Base-by-base conservation (phyloP, 1,284 basidiomycete genomes). In the Pseudozyma sp. region DNA sequence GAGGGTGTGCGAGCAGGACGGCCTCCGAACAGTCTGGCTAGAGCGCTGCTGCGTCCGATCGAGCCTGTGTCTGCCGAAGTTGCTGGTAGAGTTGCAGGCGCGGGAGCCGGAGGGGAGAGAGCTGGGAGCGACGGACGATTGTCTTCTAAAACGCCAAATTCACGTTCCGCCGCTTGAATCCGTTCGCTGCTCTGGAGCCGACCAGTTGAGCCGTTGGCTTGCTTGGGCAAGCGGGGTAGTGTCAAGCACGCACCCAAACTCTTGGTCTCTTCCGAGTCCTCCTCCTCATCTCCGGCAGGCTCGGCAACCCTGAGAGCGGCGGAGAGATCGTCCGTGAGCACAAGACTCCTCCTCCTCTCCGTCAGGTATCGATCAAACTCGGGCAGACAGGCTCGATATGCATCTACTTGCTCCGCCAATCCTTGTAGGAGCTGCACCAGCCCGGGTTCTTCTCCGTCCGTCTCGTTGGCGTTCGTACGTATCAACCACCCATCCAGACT, bases 301-400 rank as follows among this genome's bases (percentile, higher is more conserved):
- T 63, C 67, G 30, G 37, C 57, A 13, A 78, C 46, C 7, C 75
- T 71, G n/a, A 98, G 87, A 2, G 94, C 95, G 79, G 97, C 96
- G 17, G 91, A 92, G 34, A 97, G 86, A 81, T 96, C 95, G 85
- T 97, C 95, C 1, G 92, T 92, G 84, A 96, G 97, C 29, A 97
- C 86, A 17, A 99, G 86, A 3, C 95, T 94, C 81, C 92, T 91
- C 39, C 96, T 88, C 31, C 96, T 89, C 85, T 98, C 94, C 1
- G 89, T 85, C 3, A 99, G 88, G 78, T 90, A 92, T 75, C 88
- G 88, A 85, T 97, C 94, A 83, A 99, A 97, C 49, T 91, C 87
- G 14, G 90, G 88, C 17, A 95, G 89, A 16, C 88, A 85, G 54
- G 89, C 87, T 16, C 93, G 89, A 83, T 94, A 94, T 29, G 67